A percentile compares a stretch with the other conserved stretches of the same genome.
Conservation (phyloP, 306 rosid species). For the Cucumis melo region DNA sequence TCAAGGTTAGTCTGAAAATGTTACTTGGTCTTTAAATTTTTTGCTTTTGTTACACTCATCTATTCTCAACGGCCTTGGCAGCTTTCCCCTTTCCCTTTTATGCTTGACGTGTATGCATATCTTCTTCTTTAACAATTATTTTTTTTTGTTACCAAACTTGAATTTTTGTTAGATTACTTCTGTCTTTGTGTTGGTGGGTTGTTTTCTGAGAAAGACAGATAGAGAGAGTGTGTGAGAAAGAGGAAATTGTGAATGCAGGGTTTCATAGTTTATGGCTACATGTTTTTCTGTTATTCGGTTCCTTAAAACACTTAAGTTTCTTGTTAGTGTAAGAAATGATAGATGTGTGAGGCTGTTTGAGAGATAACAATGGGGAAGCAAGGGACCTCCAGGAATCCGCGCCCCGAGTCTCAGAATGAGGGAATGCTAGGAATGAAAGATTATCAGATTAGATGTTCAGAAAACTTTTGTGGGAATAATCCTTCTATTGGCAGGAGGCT, state of each 20-base stretch:
- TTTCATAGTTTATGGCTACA: conserved; percentile 7
- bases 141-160: conserved; percentile 26
- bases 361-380: conserved; percentile 29
- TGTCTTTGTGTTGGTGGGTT: conserved; percentile 27
- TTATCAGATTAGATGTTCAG: conserved; percentile 29
- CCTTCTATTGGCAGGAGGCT: conserved; percentile 40
- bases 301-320: background rate
- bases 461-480: conserved; percentile 16
- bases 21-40: conserved; percentile 29
- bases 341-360: conserved; percentile 16
- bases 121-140: conserved; percentile 9
- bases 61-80: conserved; percentile 22
- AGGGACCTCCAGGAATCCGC: conserved; percentile 32
- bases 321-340: background rate
- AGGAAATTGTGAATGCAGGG: background rate
- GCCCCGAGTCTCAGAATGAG: conserved; percentile 23
- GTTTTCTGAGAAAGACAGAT: conserved; percentile 16
- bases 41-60: conserved; percentile 60
- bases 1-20: conserved; percentile 32
- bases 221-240: background rate
- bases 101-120: conserved; percentile 1
- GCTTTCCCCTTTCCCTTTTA: conserved; percentile 53
- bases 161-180: background rate
- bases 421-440: conserved; percentile 33
- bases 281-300: background rate